phyloP scores from a whole-genome alignment of 768 basidiomycete species.

The Suillus clintonianus region DNA sequence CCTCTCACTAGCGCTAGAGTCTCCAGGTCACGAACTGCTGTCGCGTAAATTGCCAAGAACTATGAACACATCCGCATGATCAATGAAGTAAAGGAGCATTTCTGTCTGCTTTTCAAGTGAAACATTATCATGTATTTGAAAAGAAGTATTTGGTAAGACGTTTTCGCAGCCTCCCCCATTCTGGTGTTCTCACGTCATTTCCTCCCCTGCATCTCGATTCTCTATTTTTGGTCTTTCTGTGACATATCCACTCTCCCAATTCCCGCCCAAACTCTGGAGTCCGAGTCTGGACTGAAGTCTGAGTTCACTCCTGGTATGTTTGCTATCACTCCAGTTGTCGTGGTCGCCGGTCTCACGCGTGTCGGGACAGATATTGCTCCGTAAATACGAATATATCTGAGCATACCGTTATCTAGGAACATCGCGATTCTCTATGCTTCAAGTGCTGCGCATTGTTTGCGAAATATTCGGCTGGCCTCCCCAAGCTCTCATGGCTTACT shows the following conservation, averaged over 20 bases:
- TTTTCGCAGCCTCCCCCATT: background rate
- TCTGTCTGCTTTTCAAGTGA: background rate
- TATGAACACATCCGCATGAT: background rate
- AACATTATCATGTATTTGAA: background rate
- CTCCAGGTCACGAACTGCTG: background rate
- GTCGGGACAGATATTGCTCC: background rate
- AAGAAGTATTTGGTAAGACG: background rate
- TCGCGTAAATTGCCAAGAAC: background rate
- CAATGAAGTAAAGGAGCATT: background rate
- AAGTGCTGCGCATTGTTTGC: background rate
- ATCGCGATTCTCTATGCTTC: background rate
- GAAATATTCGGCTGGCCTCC: background rate
- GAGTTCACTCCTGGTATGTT: background rate
- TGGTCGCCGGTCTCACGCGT: background rate
- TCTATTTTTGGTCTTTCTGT: background rate
- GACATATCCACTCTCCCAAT: background rate
- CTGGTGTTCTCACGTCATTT: background rate
- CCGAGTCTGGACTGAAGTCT: background rate
- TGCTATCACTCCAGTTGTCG: background rate
- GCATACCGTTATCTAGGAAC: background rate
- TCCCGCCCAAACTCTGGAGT: background rate
- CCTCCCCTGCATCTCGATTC: background rate
- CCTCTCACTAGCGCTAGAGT: background rate
- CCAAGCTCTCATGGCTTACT: background rate
- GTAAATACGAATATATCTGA: background rate